These are phyloP conservation scores for Solanum habrochaites DNA, from an alignment of 257 asterid genomes.

Conservation along the genomic window DNA sequence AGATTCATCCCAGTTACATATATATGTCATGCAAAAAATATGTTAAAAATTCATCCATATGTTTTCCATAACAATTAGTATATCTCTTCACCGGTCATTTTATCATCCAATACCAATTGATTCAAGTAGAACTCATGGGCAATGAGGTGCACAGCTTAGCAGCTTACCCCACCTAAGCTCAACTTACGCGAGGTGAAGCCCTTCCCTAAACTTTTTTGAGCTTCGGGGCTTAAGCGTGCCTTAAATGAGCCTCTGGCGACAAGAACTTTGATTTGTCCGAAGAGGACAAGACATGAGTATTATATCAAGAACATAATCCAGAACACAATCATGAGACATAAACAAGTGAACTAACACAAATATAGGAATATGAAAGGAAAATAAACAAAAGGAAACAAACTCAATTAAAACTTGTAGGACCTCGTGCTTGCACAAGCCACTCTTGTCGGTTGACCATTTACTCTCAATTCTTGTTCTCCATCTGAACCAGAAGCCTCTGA, in stretches of 20 bases:
- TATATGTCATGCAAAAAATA: neutral
- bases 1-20: neutral
- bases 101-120: neutral
- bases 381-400: neutral
- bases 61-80: neutral
- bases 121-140: neutral
- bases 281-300: neutral
- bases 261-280: neutral
- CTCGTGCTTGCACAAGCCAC: conserved; percentile 33
- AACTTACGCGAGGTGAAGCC: neutral
- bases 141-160: neutral
- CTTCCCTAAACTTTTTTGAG: neutral
- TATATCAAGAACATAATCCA: neutral
- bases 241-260: neutral
- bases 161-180: neutral
- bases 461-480: conserved; percentile 28
- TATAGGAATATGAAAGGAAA: neutral
- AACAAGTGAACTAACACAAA: neutral
- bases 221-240: neutral
- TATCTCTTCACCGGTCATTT: neutral
- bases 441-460: conserved; percentile 14
- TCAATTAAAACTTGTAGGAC: conserved; percentile 11
- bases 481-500: conserved; percentile 46
- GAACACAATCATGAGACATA: neutral
- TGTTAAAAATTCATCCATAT: neutral